Base-by-base conservation (phyloP, 495 filamentous ascomycete species). In the Annulohypoxylon nitens region DNA sequence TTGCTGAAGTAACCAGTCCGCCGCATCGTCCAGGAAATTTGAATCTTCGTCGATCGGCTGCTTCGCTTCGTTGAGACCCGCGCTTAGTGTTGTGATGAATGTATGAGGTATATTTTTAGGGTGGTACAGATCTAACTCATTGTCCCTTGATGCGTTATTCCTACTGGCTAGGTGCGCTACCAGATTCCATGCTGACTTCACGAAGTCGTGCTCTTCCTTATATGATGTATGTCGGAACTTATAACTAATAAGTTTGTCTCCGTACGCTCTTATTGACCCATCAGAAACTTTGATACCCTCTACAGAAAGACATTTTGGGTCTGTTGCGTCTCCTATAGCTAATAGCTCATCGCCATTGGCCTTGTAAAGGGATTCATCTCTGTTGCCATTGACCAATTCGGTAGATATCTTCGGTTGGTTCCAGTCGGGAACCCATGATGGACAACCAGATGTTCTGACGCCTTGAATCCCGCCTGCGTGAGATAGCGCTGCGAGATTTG, bases 361-460 rank as follows among this genome's bases (percentile, higher is more conserved):
- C 5, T 60, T 55, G n/a, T 68, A 73, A 41, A 50, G 51, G 9
- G 34, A 18, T n/a, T 58, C 34, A 8, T 60, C 59, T 9, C 55
- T 14, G 25, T 51, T 43, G 37, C 64, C 37, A 18, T 33, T 61
- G 48, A 68, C 36, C 10, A 73, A 47, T 60, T 73, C 70, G 2
- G 26, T 33, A 20, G 64, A 73, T 47, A 34, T 45, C 36, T 73
- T 73, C 57, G 43, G 26, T 18, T 61, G 57, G n/a, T 64, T 72
- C 69, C 69, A 72, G 41, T 72, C 69, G 9, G 69, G 63, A 33
- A 65, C 69, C 69, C 69, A 72, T 1, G 69, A 72, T 30, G 69
- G 57, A 20, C 59, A 67, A 14, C 37, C 45, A 41, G 62, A 61
- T 23, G 64, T 62, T 67, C 26, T 67, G 18, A 67, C 8, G 0